Evolutionary conservation across 2,329 filamentous ascomycete species (phyloP).

Genomic region (Coniella lustricola): DNA sequence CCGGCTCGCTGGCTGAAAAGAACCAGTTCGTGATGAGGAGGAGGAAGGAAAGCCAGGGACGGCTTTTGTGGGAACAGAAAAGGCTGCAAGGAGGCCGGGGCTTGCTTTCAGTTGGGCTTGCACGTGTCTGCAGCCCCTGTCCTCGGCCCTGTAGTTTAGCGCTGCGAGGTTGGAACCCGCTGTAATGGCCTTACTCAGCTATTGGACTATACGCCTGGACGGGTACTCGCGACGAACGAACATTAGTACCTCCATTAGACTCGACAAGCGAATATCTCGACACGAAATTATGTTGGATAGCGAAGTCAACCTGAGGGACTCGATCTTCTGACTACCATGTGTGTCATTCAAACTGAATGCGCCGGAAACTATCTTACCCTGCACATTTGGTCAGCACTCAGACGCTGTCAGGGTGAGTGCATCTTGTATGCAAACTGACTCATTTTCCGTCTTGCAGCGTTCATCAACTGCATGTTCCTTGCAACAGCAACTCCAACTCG

Average conservation of each 20-base stretch:
- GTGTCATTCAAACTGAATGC: too few relatives aligned
- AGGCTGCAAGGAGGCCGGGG: not conserved
- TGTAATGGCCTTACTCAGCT: too few relatives aligned
- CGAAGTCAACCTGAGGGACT: too few relatives aligned
- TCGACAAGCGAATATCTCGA: too few relatives aligned
- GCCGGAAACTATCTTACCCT: not conserved
- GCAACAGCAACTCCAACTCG: too few relatives aligned
- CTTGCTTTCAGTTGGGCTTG: not conserved
- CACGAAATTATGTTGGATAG: too few relatives aligned
- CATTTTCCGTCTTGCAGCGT: not conserved
- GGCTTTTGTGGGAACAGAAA: conserved; percentile 1
- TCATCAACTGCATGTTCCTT: not conserved
- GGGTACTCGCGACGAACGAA: too few relatives aligned
- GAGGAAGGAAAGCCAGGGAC: not conserved
- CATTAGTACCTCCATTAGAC: too few relatives aligned
- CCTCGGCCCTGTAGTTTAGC: not conserved
- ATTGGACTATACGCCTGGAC: too few relatives aligned
- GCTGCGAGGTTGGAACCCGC: too few relatives aligned
- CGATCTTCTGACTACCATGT: too few relatives aligned
- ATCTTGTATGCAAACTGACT: conserved; percentile 1
- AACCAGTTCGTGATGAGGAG: not conserved
- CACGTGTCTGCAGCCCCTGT: conserved; percentile 3
- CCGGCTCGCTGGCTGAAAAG: too few relatives aligned
- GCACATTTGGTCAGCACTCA: not conserved
- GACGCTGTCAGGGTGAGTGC: not conserved